Evolutionary conservation across 2,329 filamentous ascomycete genomes (phyloP).

Genomic region (Paraphaeosphaeria minitans): DNA sequence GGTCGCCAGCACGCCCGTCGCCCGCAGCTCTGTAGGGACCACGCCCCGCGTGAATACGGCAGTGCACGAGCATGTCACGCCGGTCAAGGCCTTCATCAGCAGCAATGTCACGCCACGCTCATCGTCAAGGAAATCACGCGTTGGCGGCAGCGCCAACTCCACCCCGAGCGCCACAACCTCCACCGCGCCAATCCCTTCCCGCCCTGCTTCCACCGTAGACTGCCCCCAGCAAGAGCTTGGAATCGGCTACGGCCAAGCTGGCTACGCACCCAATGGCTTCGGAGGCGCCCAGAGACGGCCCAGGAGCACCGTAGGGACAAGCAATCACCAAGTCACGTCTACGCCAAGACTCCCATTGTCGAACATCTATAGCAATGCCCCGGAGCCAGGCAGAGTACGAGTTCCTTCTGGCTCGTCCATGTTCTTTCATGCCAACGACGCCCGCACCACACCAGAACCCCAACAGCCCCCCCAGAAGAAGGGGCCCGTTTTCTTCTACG

Average conservation of each 20-base stretch:
- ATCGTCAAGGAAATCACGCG: conserved; percentile 70
- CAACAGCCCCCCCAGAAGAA: conserved; percentile 47
- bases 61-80: conserved; percentile 58
- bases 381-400: conserved; percentile 29
- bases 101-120: conserved; percentile 80
- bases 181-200: conserved; percentile 43
- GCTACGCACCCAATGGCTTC: conserved; percentile 27
- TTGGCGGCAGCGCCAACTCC: conserved; percentile 65
- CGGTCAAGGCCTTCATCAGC: conserved; percentile 62
- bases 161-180: conserved; percentile 69
- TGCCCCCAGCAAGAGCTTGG: conserved; percentile 33
- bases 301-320: conserved; percentile 45
- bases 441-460: conserved; percentile 46
- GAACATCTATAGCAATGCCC: conserved; percentile 29
- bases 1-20: conserved; percentile 37
- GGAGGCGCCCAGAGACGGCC: conserved; percentile 35
- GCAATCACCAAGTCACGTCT: conserved; percentile 24
- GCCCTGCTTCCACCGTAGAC: conserved; percentile 41
- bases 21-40: conserved; percentile 32
- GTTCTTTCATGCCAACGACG: conserved; percentile 93
- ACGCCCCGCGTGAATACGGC: conserved; percentile 41
- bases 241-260: conserved; percentile 27
- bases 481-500: conserved; percentile 57
- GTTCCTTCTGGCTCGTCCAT: conserved; percentile 59
- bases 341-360: conserved; percentile 32